Conservation (phyloP, 2,329 filamentous ascomycete genomes). For the Neonectria coccinea region DNA sequence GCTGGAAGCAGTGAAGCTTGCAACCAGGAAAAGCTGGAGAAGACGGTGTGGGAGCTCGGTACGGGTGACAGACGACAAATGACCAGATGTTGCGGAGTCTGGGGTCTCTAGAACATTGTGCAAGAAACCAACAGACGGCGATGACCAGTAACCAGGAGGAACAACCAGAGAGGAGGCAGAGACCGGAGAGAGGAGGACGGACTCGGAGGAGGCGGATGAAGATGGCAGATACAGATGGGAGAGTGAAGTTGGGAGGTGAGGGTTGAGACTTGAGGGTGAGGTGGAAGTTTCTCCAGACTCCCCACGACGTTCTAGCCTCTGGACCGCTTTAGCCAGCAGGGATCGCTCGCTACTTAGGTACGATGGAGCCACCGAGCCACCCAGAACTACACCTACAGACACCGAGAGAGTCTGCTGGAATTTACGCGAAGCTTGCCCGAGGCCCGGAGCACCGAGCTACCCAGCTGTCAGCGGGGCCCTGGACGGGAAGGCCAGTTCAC, state of each 20-base stretch:
- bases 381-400: constrained; percentile 9
- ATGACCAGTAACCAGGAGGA: constrained; percentile 56
- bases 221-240: constrained; percentile 36
- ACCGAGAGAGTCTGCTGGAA: constrained; percentile 41
- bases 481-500: neutral
- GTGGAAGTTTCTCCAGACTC: constrained; percentile 56
- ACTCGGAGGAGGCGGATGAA: constrained; percentile 41
- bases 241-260: constrained; percentile 38
- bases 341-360: constrained; percentile 14
- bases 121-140: constrained; percentile 50
- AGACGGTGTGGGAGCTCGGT: constrained; percentile 34
- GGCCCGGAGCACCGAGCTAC: constrained; percentile 13
- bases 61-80: constrained; percentile 34
- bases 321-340: constrained; percentile 39
- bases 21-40: constrained; percentile 31
- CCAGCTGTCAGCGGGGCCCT: constrained; percentile 19
- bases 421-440: constrained; percentile 48
- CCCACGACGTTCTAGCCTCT: constrained; percentile 42
- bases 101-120: constrained; percentile 55
- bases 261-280: constrained; percentile 51
- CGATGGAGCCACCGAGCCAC: constrained; percentile 22
- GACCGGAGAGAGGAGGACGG: constrained; percentile 44
- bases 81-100: constrained; percentile 45
- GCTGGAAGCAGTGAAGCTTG: constrained; percentile 42
- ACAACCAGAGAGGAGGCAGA: constrained; percentile 55